Conservation (phyloP, 495 filamentous ascomycete genomes). For the Aspergillus hancockii region DNA sequence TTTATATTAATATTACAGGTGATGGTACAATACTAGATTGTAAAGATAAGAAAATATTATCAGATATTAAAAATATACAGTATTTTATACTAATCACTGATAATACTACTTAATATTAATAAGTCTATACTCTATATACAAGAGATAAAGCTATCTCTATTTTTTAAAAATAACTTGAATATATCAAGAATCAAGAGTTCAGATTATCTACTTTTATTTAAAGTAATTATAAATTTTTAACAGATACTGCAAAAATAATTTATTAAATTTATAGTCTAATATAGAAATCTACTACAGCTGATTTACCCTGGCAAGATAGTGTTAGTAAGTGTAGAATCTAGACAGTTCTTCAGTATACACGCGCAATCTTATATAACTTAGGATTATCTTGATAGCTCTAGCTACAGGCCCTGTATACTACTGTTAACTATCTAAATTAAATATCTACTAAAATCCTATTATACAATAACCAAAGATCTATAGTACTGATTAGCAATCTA, state of each 20-base stretch:
- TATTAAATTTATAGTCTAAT: no score
- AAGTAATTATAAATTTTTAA: background rate
- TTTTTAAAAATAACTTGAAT: background rate
- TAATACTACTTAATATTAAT: background rate
- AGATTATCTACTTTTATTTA: background rate
- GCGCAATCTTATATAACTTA: background rate
- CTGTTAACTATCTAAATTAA: background rate
- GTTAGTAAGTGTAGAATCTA: background rate
- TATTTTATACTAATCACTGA: conserved; percentile 4
- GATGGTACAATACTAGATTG: background rate
- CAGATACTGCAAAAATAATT: no score
- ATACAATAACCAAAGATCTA: background rate
- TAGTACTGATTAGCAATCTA: background rate
- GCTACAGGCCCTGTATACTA: background rate
- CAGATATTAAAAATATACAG: background rate
- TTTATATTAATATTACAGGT: background rate
- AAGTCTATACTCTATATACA: background rate
- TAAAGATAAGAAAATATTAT: background rate
- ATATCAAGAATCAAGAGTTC: background rate
- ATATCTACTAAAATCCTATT: background rate
- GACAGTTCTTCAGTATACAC: background rate
- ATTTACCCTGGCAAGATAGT: conserved; percentile 1
- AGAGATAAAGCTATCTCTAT: background rate
- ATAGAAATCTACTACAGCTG: background rate
- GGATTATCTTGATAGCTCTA: background rate